Evolutionary conservation across 345 rosid species (phyloP).

Genomic region (Reutealis trisperma): DNA sequence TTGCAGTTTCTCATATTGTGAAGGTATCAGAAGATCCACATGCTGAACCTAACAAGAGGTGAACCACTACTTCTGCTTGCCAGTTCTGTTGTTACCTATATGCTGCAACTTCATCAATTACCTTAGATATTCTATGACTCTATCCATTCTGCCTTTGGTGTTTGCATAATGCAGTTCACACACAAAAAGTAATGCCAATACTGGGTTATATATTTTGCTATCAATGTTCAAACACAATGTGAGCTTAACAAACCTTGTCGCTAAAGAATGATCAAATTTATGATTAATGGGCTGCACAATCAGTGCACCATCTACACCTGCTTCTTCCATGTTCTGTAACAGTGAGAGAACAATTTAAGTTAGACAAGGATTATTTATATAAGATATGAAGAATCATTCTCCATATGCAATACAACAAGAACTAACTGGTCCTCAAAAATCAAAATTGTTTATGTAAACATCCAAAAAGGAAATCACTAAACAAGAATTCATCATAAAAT

Average conservation of each 20-base stretch:
- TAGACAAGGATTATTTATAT: not conserved
- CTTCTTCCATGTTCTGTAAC: constrained; percentile 82
- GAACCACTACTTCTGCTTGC: not conserved
- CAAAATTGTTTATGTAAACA: not conserved
- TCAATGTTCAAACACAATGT: not conserved
- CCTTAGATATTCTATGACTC: not conserved
- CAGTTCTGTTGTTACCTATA: not conserved
- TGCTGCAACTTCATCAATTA: not conserved
- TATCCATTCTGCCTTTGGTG: not conserved
- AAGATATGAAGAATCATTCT: not conserved
- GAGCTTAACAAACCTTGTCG: constrained; percentile 58
- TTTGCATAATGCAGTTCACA: not conserved
- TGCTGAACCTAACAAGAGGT: not conserved
- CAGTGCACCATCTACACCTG: constrained; percentile 88
- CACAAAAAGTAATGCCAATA: not conserved
- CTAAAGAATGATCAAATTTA: constrained; percentile 87
- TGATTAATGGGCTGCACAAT: constrained; percentile 96
- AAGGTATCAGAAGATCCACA: not conserved
- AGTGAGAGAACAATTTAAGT: not conserved
- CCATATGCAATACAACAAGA: not conserved
- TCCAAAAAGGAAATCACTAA: not conserved
- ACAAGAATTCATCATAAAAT: not conserved
- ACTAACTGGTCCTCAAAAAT: not conserved
- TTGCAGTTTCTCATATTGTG: not conserved
- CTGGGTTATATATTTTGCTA: not conserved